Base-by-base conservation (phyloP, 2,329 filamentous ascomycete species). In the Leptoxyphium fumago region DNA sequence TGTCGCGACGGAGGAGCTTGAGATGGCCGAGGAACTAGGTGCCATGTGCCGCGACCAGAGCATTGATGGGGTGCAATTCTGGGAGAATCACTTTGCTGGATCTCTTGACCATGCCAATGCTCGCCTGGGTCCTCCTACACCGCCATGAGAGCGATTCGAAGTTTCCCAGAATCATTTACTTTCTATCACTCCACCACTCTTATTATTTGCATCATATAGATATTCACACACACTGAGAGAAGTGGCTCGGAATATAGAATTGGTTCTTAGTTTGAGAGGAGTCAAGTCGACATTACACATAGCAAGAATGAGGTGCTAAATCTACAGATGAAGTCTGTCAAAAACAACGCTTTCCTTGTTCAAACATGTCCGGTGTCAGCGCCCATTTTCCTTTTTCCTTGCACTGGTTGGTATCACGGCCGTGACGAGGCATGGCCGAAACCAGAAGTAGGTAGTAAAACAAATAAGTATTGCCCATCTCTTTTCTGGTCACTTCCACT, bases 1-100 rank as follows among this genome's bases (percentile, higher is more conserved):
- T 8, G 89, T 98, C 17, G 91, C 91, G 1, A 84, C 82, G 47
- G 91, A 96, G 61, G 91, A 98, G 65, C 71, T 98, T 10, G 84
- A 95, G 60, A 95, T 98, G 89, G 88, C 88, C 0, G 91, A 98
- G 62, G 89, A 96, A 61, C 78, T 75, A 45, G 91, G 91, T 0
- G 77, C 79, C 2, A 61, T 98, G 15, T 96, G 89, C 61, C 80
- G 91, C 40, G 91, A 98, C 61, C 88, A 94, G 55, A 82, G 86
- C 4, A 77, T 96, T 11, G 88, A 95, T 61, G 91, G 91, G 0
- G 69, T 94, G 40, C 82, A 82, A 55, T 98, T 94, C 62, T 98
- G 91, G 91, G 79, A 84, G 64, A 98, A 98, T 47, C 52, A 56
- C 41, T 56, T 63, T 38, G 14, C 42, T 5, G 36, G 38, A 2